A percentile compares a stretch with the other conserved stretches of the same genome.
phyloP scores from a whole-genome alignment of 495 filamentous ascomycete genomes.

The Choiromyces venosus region DNA sequence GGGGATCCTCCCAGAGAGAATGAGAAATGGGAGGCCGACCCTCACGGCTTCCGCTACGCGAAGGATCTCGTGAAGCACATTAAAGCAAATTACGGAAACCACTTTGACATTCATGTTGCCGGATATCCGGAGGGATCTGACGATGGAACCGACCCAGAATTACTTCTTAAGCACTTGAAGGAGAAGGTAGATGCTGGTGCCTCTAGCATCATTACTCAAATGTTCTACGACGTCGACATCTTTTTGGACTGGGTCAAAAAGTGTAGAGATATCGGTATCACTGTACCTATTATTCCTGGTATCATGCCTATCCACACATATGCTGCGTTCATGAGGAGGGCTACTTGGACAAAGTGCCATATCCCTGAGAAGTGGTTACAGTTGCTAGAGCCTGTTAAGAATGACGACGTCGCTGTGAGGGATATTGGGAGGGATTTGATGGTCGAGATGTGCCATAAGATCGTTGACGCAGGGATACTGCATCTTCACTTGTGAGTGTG shows the following conservation, averaged over 20 bases:
- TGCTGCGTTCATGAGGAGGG: conserved; percentile 80
- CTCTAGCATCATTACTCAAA: conserved; percentile 93
- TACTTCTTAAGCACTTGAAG: conserved; percentile 86
- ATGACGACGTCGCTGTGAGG: conserved; percentile 86
- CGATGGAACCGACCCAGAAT: conserved; percentile 77
- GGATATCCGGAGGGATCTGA: conserved; percentile 97
- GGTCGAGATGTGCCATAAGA: conserved; percentile 83
- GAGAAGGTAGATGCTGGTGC: conserved; percentile 95
- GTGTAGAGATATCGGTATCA: conserved; percentile 76
- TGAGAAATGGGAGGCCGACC: conserved; percentile 83
- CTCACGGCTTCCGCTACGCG: conserved; percentile 84
- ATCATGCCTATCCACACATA: conserved; percentile 99
- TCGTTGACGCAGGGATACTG: conserved; percentile 72
- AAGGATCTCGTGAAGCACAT: conserved; percentile 93
- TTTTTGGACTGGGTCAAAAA: conserved; percentile 87
- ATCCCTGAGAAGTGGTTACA: conserved; percentile 76
- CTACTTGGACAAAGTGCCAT: conserved; percentile 77
- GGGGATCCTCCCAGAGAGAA: conserved; percentile 94
- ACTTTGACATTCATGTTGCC: conserved; percentile 97
- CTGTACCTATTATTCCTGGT: conserved; percentile 85
- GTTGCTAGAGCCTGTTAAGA: conserved; percentile 85
- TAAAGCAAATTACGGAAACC: conserved; percentile 77
- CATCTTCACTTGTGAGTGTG: conserved; percentile 78
- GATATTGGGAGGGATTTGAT: conserved; percentile 85
- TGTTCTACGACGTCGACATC: conserved; percentile 97